A percentile compares a stretch with the other conserved stretches of the same genome.
phyloP scores from a whole-genome alignment of 1,139 yeast species.

The Sugiyamaella grinbergsii region DNA sequence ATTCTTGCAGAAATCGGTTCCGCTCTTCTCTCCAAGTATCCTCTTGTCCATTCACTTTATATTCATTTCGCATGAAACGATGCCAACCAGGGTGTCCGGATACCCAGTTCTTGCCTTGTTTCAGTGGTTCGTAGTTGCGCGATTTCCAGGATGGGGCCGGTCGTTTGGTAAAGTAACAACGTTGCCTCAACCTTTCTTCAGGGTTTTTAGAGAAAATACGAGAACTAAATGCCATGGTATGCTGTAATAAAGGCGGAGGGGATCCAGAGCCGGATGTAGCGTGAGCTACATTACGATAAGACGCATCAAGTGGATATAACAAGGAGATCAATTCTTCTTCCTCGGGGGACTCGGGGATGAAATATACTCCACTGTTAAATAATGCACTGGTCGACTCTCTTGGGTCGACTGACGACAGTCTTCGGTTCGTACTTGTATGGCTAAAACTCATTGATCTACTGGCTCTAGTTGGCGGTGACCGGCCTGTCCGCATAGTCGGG shows the following conservation, averaged over 20 bases:
- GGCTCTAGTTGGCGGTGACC: slow-evolving; percentile 6
- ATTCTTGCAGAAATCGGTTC: slow-evolving; percentile 32
- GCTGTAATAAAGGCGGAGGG: slow-evolving; percentile 14
- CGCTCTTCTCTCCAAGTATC: slow-evolving; percentile 37
- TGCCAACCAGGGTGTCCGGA: slow-evolving; percentile 36
- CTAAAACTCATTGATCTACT: slow-evolving; percentile 17
- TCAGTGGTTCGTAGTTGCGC: slow-evolving; percentile 24
- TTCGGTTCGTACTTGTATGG: slow-evolving; percentile 10
- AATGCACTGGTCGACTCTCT: slow-evolving; percentile 11
- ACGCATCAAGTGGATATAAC: slow-evolving; percentile 10
- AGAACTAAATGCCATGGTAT: slow-evolving; percentile 15
- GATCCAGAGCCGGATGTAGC: slow-evolving; percentile 1
- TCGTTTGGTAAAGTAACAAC: slow-evolving; percentile 32
- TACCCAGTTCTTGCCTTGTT: slow-evolving; percentile 15
- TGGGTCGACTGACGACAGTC: slow-evolving; percentile 15
- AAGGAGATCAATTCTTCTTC: slow-evolving; percentile 10
- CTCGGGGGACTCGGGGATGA: slow-evolving; percentile 21
- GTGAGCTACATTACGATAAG: not conserved
- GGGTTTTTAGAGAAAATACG: slow-evolving; percentile 27
- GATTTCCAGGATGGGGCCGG: slow-evolving; percentile 34
- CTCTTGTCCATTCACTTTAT: slow-evolving; percentile 32
- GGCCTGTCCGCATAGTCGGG: not conserved
- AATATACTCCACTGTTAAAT: slow-evolving; percentile 19
- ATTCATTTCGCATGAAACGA: slow-evolving; percentile 34
- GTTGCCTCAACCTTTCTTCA: slow-evolving; percentile 30